A percentile compares a stretch with the other conserved stretches of the same genome.
phyloP scores from a whole-genome alignment of 352 stramenopile genomes.

The Globisporangium spiculum region DNA sequence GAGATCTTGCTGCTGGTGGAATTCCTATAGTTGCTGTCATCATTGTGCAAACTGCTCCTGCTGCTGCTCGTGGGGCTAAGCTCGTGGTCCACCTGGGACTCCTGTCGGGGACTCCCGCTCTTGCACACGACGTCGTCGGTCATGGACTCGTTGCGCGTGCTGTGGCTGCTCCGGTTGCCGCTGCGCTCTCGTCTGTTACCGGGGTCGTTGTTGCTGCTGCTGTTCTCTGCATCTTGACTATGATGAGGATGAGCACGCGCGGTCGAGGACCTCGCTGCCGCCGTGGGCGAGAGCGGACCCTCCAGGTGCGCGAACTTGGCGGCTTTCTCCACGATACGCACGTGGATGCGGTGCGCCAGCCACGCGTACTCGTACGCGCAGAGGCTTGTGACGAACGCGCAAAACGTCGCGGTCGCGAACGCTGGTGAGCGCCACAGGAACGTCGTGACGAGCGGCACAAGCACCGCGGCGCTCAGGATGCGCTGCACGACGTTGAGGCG shows the following conservation, averaged over 20 bases:
- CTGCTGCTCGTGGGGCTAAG: conserved; percentile 27
- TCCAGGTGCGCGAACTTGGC: conserved; percentile 9
- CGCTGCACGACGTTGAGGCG: conserved; percentile 58
- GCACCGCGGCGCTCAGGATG: conserved; percentile 49
- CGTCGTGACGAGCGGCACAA: conserved; percentile 58
- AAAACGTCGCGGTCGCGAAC: conserved; percentile 66
- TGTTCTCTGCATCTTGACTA: not conserved
- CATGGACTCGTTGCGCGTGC: conserved; percentile 32
- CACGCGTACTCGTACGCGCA: conserved; percentile 75
- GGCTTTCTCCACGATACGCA: conserved; percentile 31
- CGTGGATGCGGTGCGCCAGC: conserved; percentile 64
- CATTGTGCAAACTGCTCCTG: not conserved
- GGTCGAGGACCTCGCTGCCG: not conserved
- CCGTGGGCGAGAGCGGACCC: conserved; percentile 8
- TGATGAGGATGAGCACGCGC: not conserved
- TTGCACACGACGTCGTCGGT: conserved; percentile 14
- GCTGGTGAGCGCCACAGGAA: conserved; percentile 67
- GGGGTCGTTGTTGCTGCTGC: not conserved
- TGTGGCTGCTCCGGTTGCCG: conserved; percentile 15
- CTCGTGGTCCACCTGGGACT: conserved; percentile 11
- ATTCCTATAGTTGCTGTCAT: conserved; percentile 10
- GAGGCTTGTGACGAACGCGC: conserved; percentile 53
- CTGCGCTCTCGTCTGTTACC: conserved; percentile 3
- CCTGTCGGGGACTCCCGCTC: not conserved
- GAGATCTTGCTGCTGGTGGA: not conserved